A percentile compares a stretch with the other conserved stretches of the same genome.
Conservation (phyloP, 78 protist genomes). For the Protostelium mycophagum region DNA sequence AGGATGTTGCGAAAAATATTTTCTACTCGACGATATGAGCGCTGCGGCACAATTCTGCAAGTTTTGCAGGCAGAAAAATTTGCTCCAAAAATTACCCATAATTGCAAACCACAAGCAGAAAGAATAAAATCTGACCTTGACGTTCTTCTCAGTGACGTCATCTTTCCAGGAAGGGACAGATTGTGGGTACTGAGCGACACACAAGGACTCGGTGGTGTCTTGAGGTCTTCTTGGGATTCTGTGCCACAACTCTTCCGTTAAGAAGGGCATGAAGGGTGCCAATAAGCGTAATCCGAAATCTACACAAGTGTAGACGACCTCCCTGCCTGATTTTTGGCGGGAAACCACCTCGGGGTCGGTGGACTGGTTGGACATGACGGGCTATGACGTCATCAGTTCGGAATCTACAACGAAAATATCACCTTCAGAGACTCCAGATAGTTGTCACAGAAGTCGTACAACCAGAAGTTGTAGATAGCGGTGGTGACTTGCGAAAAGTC, state of each 20-base stretch:
- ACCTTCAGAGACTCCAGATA: slow-evolving; percentile 81
- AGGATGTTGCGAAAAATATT: too few relatives aligned
- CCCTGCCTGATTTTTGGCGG: slow-evolving; percentile 27
- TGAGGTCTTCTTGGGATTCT: slow-evolving; percentile 63
- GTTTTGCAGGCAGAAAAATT: too few relatives aligned
- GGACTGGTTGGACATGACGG: slow-evolving; percentile 29
- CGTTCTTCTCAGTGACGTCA: slow-evolving; percentile 27
- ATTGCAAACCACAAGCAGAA: too few relatives aligned
- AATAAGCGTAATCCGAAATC: slow-evolving; percentile 85
- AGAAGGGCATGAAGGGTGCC: slow-evolving; percentile 97
- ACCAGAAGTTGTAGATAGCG: slow-evolving; percentile 78
- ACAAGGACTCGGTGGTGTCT: slow-evolving; percentile 43
- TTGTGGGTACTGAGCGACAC: slow-evolving; percentile 63
- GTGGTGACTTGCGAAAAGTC: slow-evolving; percentile 70
- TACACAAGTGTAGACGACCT: slow-evolving; percentile 64
- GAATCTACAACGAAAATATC: neutral
- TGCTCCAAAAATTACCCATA: too few relatives aligned
- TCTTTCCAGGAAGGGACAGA: slow-evolving; percentile 14
- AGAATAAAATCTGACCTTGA: neutral
- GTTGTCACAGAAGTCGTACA: slow-evolving; percentile 85
- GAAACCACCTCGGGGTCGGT: neutral
- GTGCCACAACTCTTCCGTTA: slow-evolving; percentile 96
- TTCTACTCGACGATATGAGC: too few relatives aligned
- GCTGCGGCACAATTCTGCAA: too few relatives aligned
- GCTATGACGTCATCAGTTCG: slow-evolving; percentile 13